Percentiles rank a stretch among this genome's conserved stretches.
Evolutionary conservation across 148 eudicot genomes (phyloP).

Genomic region (Rhododendron griersonianum): DNA sequence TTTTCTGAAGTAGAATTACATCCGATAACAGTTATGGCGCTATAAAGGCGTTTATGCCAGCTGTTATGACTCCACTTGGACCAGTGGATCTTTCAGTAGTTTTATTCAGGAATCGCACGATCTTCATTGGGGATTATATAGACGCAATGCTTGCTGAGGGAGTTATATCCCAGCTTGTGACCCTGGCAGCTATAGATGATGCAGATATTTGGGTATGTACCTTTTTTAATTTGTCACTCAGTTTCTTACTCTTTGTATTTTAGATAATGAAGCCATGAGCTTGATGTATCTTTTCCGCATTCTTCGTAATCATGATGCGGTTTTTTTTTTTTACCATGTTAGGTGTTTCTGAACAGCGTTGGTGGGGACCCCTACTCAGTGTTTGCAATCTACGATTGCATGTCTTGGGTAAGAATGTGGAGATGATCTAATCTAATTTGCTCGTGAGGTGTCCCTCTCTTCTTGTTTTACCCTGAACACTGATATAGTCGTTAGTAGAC

Average conservation of each 20-base stretch:
- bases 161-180: conserved; percentile 89
- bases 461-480: neutral
- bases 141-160: conserved; percentile 75
- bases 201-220: conserved; percentile 76
- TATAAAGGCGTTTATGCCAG: conserved; percentile 82
- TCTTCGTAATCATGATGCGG: neutral
- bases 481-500: neutral
- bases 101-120: conserved; percentile 82
- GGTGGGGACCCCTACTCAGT: conserved; percentile 95
- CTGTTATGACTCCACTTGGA: conserved; percentile 87
- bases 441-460: neutral
- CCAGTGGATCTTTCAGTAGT: conserved; percentile 80
- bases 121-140: conserved; percentile 84
- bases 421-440: neutral
- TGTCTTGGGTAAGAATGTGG: conserved; percentile 87
- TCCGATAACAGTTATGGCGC: conserved; percentile 44
- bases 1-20: neutral
- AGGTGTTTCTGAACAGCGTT: conserved; percentile 83
- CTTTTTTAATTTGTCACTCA: neutral
- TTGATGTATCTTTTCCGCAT: neutral
- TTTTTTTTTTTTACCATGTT: neutral
- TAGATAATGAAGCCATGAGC: neutral
- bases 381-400: conserved; percentile 89
- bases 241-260: conserved; percentile 5
- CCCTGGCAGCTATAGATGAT: conserved; percentile 83